Evolutionary conservation across 1,284 basidiomycete genomes (phyloP).

Genomic region (Flammula alnicola): DNA sequence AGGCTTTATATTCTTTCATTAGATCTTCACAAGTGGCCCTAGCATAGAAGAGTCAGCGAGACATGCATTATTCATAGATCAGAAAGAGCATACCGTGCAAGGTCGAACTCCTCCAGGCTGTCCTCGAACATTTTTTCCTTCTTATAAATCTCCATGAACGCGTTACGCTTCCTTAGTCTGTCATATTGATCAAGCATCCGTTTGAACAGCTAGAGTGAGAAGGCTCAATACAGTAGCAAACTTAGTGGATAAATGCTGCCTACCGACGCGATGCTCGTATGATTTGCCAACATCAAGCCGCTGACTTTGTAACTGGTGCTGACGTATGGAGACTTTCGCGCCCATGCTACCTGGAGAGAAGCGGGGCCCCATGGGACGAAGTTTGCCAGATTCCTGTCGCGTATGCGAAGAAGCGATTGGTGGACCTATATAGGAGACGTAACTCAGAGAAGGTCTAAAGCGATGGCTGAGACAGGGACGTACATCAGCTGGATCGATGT

Average conservation of each 20-base stretch:
- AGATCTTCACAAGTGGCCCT: conserved; percentile 87
- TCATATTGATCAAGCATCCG: conserved; percentile 97
- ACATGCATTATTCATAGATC: neutral
- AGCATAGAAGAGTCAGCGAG: conserved; percentile 2
- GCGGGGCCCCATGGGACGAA: conserved; percentile 99
- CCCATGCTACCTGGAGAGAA: conserved; percentile 96
- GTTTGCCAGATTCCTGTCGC: conserved; percentile 94
- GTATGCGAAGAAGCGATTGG: conserved; percentile 94
- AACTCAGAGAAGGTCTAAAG: conserved; percentile 1
- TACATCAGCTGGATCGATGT: conserved; percentile 97
- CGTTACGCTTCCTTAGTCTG: conserved; percentile 85
- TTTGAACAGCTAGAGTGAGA: conserved; percentile 93
- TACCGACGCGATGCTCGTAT: conserved; percentile 95
- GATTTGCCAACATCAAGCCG: conserved; percentile 98
- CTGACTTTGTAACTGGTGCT: conserved; percentile 91
- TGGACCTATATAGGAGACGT: conserved; percentile 70
- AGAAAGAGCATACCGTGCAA: conserved; percentile 68
- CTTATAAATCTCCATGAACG: conserved; percentile 97
- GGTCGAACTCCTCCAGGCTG: conserved; percentile 92
- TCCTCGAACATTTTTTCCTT: conserved; percentile 95
- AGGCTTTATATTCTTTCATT: conserved; percentile 90
- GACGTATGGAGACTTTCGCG: conserved; percentile 89
- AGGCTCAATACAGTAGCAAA: too few species aligned
- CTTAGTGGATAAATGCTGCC: neutral
- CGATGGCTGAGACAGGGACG: conserved; percentile 27